Evolutionary conservation across 495 filamentous ascomycete genomes (phyloP).

Genomic region (Aspergillus hancockii): DNA sequence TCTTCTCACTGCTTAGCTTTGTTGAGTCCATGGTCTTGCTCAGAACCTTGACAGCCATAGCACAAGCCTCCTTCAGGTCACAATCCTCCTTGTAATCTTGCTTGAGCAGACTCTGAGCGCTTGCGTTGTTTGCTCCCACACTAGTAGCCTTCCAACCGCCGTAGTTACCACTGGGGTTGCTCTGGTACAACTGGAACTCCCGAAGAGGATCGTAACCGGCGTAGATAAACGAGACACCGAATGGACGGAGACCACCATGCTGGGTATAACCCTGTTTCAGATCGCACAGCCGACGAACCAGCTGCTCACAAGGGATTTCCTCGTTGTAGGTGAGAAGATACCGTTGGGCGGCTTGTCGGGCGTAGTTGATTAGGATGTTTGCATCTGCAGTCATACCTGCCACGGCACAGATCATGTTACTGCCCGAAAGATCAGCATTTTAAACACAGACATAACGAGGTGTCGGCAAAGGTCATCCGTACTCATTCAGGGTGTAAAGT

Average conservation of each 20-base stretch:
- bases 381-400: constrained; percentile 99
- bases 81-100: constrained; percentile 99
- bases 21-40: constrained; percentile 99
- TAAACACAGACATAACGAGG: not conserved
- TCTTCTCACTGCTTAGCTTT: constrained; percentile 98
- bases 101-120: constrained; percentile 95
- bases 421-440: constrained; percentile 38
- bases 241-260: constrained; percentile 95
- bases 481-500: constrained; percentile 99
- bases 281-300: constrained; percentile 94
- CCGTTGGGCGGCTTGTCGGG: constrained; percentile 90
- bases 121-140: constrained; percentile 96
- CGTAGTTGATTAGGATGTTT: constrained; percentile 99
- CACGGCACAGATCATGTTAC: constrained; percentile 99
- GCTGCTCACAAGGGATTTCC: constrained; percentile 99
- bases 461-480: constrained; percentile 26
- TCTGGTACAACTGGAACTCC: constrained; percentile 98
- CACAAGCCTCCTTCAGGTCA: constrained; percentile 93
- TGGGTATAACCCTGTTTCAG: constrained; percentile 99
- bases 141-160: constrained; percentile 99
- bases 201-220: constrained; percentile 93
- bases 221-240: constrained; percentile 99
- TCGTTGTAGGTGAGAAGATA: constrained; percentile 99
- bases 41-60: constrained; percentile 95
- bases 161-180: constrained; percentile 99